Base-by-base conservation (phyloP, 805 yeast species). In the Schwanniomyces polymorphus region DNA sequence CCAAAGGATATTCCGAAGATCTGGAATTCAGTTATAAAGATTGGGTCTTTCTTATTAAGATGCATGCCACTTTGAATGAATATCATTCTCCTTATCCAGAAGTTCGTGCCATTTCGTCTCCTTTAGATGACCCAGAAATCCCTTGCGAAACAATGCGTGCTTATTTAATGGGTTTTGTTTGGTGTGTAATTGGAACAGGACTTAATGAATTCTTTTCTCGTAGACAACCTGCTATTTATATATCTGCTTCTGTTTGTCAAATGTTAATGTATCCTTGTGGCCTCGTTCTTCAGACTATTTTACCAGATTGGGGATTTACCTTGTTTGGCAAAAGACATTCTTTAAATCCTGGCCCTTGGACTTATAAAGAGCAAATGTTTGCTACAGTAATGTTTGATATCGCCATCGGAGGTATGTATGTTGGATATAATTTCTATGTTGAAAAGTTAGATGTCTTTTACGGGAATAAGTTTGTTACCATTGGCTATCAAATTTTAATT, bases 331-430 rank as follows among this genome's bases (percentile, higher is more conserved):
- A 57, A 26, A 67, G 72, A 52, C 56, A 64, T 48, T 68, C 73
- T 7, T 60, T 83, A 45, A 81, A 81, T 59, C 85, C 85, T 2
- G 86, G 88, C 9, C 85, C 85, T 10, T 85, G 86, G 85, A 67
- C 73, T 26, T 70, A 62, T 51, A 84, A 84, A 58, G 88, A 84
- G 56, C 89, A 84, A 60, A 81, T 82, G 83, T 72, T 85, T 48
- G 70, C 85, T 1, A 79, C 88, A 7, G 57, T 74, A 26, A 68
- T 56, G 43, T 41, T 28, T 41, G 68, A 58, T 55, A 60, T 69
- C 35, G 69, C 71, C 23, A 67, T 71, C 37, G 56, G 58, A 29
- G 54, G 65, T 31, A 54, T 56, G 45, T 57, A 59, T 45, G 77
- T 76, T 55, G 52, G 58, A 52, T 64, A 45, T 21, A 74, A 73